Evolutionary conservation across 306 rosid species (phyloP).

Genomic region (Glycine tomentella): DNA sequence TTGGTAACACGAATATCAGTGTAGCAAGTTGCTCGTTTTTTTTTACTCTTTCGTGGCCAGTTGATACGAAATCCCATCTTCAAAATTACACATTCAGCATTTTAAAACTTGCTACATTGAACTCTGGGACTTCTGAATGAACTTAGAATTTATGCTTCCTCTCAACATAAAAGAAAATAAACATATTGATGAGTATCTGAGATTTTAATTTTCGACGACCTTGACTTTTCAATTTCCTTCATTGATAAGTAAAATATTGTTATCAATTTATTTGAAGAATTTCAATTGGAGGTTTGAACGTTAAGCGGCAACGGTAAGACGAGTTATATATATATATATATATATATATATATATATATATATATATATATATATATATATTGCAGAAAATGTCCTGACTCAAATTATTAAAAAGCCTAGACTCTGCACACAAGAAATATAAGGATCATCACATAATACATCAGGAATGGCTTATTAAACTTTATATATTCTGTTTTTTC

Average conservation of each 20-base stretch:
- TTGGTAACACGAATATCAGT: slow-evolving; percentile 47
- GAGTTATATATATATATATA: not conserved
- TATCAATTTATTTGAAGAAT: not conserved
- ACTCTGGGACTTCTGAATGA: not conserved
- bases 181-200: not conserved
- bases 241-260: not conserved
- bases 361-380: too few relatives aligned
- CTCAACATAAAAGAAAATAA: slow-evolving; percentile 1
- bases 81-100: not conserved
- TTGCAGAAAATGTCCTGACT: not conserved
- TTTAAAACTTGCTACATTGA: not conserved
- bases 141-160: not conserved
- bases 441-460: not conserved
- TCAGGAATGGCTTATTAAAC: not conserved
- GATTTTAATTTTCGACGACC: not conserved
- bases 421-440: slow-evolving; percentile 18
- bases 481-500: not conserved
- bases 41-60: not conserved
- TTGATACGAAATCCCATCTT: slow-evolving; percentile 12
- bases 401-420: not conserved
- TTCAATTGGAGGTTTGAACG: not conserved
- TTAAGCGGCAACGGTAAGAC: not conserved
- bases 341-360: too few relatives aligned
- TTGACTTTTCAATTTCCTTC: slow-evolving; percentile 21
- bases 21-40: slow-evolving; percentile 38